These are phyloP conservation scores for Candida yuanshanica DNA, from an alignment of 805 yeast genomes.

Conservation along the genomic window DNA sequence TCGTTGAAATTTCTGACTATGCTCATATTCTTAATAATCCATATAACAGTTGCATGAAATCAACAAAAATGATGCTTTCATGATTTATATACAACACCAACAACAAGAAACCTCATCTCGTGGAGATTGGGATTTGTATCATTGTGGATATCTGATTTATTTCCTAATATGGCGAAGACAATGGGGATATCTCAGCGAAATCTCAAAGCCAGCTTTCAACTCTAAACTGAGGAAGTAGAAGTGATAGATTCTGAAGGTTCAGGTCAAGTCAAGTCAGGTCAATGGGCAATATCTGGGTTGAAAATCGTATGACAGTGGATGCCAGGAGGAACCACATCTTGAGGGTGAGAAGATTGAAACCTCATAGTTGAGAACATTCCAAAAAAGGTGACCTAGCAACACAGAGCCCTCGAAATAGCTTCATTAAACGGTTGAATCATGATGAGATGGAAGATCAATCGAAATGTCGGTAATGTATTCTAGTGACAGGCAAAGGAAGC, in stretches of 20 bases:
- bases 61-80: background rate
- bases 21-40: background rate
- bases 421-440: too few species aligned
- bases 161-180: slow-evolving; percentile 11
- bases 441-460: too few species aligned
- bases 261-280: too few species aligned
- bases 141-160: background rate
- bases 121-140: background rate
- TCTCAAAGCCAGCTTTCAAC: background rate
- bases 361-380: background rate
- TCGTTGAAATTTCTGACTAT: slow-evolving; percentile 16
- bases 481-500: too few species aligned
- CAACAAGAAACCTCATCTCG: background rate
- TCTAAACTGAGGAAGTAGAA: too few species aligned
- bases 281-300: too few species aligned
- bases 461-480: too few species aligned
- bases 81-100: background rate
- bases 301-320: too few species aligned
- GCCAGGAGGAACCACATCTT: background rate
- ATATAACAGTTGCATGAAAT: background rate
- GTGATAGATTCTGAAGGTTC: too few species aligned
- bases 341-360: background rate
- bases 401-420: too few species aligned
- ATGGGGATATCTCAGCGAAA: background rate
- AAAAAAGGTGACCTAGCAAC: too few species aligned